phyloP scores from a whole-genome alignment of 2,329 filamentous ascomycete species.

The Pseudogymnoascus sp. region DNA sequence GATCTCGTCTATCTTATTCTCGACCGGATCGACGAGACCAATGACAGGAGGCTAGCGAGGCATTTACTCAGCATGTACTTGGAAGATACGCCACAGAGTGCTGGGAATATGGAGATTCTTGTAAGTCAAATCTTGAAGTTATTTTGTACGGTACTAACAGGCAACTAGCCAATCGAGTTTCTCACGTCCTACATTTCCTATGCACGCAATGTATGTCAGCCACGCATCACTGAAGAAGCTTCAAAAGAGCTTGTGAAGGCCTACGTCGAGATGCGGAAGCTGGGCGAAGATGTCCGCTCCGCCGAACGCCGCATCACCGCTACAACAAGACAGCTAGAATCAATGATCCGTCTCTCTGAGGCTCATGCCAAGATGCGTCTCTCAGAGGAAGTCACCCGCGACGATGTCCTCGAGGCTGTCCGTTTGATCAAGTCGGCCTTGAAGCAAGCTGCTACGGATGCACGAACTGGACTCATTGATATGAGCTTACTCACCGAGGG shows the following conservation, averaged over 20 bases:
- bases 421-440: conserved; percentile 88
- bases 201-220: conserved; percentile 79
- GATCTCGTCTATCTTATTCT: conserved; percentile 95
- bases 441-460: conserved; percentile 94
- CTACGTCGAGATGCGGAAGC: conserved; percentile 91
- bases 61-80: conserved; percentile 95
- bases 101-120: conserved; percentile 67
- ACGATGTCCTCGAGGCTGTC: conserved; percentile 84
- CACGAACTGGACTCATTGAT: conserved; percentile 84
- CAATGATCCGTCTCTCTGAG: conserved; percentile 94
- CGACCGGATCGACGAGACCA: conserved; percentile 85
- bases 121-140: conserved; percentile 43
- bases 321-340: conserved; percentile 92
- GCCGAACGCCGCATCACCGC: conserved; percentile 95
- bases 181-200: conserved; percentile 96
- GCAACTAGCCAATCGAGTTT: conserved; percentile 75
- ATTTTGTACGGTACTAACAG: conserved; percentile 23
- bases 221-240: conserved; percentile 70
- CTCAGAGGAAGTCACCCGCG: conserved; percentile 62
- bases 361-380: conserved; percentile 98
- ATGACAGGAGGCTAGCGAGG: conserved; percentile 79
- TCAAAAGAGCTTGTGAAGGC: conserved; percentile 76
- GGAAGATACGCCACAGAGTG: conserved; percentile 83
- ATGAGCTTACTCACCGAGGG: conserved; percentile 94
- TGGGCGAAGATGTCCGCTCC: conserved; percentile 79